Evolutionary conservation across 2,329 filamentous ascomycete genomes (phyloP).

Genomic region (Xylariaceae sp.): DNA sequence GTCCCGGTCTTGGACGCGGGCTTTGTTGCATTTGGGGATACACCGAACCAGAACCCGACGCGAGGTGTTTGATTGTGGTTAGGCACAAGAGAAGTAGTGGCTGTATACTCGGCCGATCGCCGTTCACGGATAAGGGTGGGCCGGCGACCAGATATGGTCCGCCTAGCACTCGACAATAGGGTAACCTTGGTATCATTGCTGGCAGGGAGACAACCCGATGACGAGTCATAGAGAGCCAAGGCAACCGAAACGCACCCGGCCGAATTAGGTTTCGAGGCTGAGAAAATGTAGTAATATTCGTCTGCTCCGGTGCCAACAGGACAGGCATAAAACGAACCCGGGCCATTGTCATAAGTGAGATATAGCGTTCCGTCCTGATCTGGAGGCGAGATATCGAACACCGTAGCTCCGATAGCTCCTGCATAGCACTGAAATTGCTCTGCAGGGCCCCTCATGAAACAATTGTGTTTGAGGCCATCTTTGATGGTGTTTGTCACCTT

Average conservation of each 20-base stretch:
- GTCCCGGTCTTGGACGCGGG: slow-evolving; percentile 1
- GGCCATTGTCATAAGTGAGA: slow-evolving; percentile 27
- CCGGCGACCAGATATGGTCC: neutral
- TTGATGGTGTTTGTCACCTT: slow-evolving; percentile 24
- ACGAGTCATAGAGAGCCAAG: slow-evolving; percentile 23
- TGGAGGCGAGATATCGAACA: slow-evolving; percentile 23
- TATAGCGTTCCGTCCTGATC: slow-evolving; percentile 20
- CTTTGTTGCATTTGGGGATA: slow-evolving; percentile 1
- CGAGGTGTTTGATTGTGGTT: slow-evolving; percentile 7
- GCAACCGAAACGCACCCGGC: slow-evolving; percentile 24
- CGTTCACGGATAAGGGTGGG: slow-evolving; percentile 2
- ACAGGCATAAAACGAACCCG: slow-evolving; percentile 29
- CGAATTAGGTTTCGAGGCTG: slow-evolving; percentile 21
- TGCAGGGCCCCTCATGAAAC: slow-evolving; percentile 28
- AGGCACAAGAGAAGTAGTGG: slow-evolving; percentile 3
- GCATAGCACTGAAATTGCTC: slow-evolving; percentile 30
- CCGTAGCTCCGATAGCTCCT: slow-evolving; percentile 24
- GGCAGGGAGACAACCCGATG: slow-evolving; percentile 17
- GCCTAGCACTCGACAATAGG: neutral
- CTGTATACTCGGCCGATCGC: neutral
- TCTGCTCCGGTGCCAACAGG: slow-evolving; percentile 19
- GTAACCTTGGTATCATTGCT: slow-evolving; percentile 4
- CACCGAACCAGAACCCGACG: slow-evolving; percentile 10
- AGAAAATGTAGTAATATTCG: slow-evolving; percentile 28
- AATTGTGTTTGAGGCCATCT: slow-evolving; percentile 27